Conservation (phyloP, 192 early-diverging fungal genomes). For the Polychytrium aggregatum region DNA sequence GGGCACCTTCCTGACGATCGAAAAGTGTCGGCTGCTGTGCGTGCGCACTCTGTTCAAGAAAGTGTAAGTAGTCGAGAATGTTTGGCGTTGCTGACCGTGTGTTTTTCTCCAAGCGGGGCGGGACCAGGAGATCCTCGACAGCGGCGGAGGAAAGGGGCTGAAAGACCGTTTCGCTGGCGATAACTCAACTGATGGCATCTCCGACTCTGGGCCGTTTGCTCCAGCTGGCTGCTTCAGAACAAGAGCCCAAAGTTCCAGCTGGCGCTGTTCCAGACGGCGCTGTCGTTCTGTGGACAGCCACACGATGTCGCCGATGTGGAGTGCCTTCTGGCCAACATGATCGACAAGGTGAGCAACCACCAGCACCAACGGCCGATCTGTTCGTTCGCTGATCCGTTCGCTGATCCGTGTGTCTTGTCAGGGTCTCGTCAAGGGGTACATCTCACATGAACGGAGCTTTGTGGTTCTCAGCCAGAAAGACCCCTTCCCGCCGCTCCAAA, state of each 20-base stretch:
- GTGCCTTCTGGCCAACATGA: constrained; percentile 81
- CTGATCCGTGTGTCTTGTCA: constrained; percentile 12
- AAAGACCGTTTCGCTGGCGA: not conserved
- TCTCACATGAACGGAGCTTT: constrained; percentile 65
- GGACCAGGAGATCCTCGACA: not conserved
- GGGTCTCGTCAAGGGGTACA: constrained; percentile 79
- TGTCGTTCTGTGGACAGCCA: constrained; percentile 44
- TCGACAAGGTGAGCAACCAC: constrained; percentile 45
- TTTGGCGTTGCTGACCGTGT: not conserved
- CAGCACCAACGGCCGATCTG: not conserved
- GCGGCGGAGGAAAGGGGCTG: not conserved
- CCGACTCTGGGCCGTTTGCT: not conserved
- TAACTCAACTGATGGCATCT: not conserved
- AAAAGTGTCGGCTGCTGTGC: constrained; percentile 58
- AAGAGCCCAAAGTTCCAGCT: constrained; percentile 50
- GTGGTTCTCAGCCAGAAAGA: constrained; percentile 65
- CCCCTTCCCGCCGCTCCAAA: constrained; percentile 58
- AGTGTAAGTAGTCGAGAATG: constrained; percentile 40
- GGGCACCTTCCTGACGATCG: constrained; percentile 75
- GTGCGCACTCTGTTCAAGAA: constrained; percentile 68
- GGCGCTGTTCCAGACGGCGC: constrained; percentile 45
- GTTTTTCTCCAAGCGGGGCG: not conserved
- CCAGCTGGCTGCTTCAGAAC: constrained; percentile 38
- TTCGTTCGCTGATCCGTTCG: not conserved
- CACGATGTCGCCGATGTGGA: constrained; percentile 64